phyloP scores from a whole-genome alignment of 2,329 filamentous ascomycete species.

The Trichocomaceae sp. region DNA sequence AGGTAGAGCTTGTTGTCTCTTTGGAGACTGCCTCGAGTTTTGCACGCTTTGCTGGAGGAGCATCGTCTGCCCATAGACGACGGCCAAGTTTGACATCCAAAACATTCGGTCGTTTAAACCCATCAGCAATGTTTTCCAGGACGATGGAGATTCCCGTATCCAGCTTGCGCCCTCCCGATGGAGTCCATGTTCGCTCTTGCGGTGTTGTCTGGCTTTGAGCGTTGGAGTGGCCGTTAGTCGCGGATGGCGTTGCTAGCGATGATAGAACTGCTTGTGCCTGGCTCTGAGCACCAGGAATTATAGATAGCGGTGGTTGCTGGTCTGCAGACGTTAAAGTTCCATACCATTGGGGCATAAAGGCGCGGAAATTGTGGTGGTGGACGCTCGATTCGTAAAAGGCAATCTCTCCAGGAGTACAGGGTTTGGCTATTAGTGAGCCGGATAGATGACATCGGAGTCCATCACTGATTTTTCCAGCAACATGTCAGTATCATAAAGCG shows the following conservation, averaged over 20 bases:
- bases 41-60: constrained; percentile 51
- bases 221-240: constrained; percentile 17
- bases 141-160: constrained; percentile 74
- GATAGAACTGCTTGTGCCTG: constrained; percentile 32
- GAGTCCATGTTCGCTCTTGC: constrained; percentile 35
- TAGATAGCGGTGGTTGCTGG: constrained; percentile 30
- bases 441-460: constrained; percentile 79
- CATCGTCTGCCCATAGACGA: constrained; percentile 73
- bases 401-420: constrained; percentile 78
- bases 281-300: constrained; percentile 45
- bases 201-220: constrained; percentile 20
- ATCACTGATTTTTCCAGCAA: constrained; percentile 52
- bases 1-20: constrained; percentile 52
- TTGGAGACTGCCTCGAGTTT: constrained; percentile 54
- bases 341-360: constrained; percentile 78
- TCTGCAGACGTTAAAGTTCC: constrained; percentile 60
- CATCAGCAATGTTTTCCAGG: constrained; percentile 73
- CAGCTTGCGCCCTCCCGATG: constrained; percentile 57
- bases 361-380: constrained; percentile 64
- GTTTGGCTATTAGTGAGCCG: constrained; percentile 87
- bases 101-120: constrained; percentile 80
- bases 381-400: constrained; percentile 74
- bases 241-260: constrained; percentile 17
- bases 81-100: constrained; percentile 88
- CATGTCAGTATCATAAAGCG: not conserved